Evolutionary conservation across 2,329 filamentous ascomycete species (phyloP).

Genomic region (Claviceps pazoutovae): DNA sequence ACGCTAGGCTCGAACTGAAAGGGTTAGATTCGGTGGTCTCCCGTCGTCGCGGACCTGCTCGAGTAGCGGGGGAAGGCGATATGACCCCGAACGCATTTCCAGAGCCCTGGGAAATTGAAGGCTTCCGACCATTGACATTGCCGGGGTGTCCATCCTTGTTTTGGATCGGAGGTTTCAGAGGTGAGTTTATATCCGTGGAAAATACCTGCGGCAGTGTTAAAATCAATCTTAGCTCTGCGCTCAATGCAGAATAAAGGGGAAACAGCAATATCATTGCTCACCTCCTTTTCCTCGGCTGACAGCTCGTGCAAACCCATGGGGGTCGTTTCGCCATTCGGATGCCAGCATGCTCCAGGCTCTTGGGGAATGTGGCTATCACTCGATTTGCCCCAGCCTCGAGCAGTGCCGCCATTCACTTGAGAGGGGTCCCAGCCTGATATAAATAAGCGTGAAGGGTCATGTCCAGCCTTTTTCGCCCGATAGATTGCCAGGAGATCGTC

Average conservation of each 20-base stretch:
- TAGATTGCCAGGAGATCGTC: conserved; percentile 69
- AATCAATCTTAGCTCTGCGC: too few relatives aligned
- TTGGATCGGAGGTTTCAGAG: conserved; percentile 71
- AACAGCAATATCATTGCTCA: conserved; percentile 17
- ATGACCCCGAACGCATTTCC: conserved; percentile 52
- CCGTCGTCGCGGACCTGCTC: conserved; percentile 66
- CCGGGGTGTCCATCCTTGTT: conserved; percentile 50
- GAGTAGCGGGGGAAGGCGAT: conserved; percentile 56
- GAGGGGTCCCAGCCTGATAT: conserved; percentile 68
- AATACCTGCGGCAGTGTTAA: conserved; percentile 46
- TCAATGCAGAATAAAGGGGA: neutral
- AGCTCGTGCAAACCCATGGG: conserved; percentile 64
- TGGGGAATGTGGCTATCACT: conserved; percentile 59
- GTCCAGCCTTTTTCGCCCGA: conserved; percentile 33
- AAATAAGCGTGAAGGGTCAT: conserved; percentile 51
- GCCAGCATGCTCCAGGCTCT: conserved; percentile 90
- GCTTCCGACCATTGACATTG: conserved; percentile 59
- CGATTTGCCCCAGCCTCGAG: conserved; percentile 63
- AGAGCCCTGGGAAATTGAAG: conserved; percentile 62
- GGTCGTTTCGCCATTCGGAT: conserved; percentile 51
- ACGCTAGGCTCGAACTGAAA: conserved; percentile 39
- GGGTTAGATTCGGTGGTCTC: conserved; percentile 64
- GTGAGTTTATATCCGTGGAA: conserved; percentile 78
- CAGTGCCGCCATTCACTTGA: conserved; percentile 47
- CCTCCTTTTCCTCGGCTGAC: conserved; percentile 46